Base-by-base conservation (phyloP, 2,329 filamentous ascomycete species). In the Xylariomycetidae sp. region DNA sequence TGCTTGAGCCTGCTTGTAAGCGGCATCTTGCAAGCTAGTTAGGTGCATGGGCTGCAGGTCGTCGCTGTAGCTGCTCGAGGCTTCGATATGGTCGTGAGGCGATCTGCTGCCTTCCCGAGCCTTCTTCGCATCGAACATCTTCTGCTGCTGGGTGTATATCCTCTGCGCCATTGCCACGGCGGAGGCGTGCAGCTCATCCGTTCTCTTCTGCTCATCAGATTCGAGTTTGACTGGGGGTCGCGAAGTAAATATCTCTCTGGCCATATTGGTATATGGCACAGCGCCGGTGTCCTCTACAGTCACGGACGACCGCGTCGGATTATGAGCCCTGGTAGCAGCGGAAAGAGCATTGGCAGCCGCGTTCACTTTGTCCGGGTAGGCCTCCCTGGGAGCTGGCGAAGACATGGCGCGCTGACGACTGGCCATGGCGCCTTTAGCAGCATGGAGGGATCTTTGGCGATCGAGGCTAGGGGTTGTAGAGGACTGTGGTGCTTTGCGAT, bases 91-190 rank as follows among this genome's bases (percentile, higher is more conserved):
- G n/a, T 51, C 48, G 31, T 52, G 44, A 14, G 54, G 40, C 6
- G 56, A 31, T 7, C 44, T 38, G 14, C 53, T 52, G 6, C 53
- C 54, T 10, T 47, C 55, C 9, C 67, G 57, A 2, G 51, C 52
- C 32, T 64, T 64, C 42, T 62, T 67, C 19, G 65, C 60, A 40
- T 78, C 72, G 2, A 73, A 65, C 39, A 70, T 71, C 40, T 72
- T 74, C 41, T 85, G 76, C 46, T 87, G 80, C 20, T 76, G 67
- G 9, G 68, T 74, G 53, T 88, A 95, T 79, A 95, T 90, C 47
- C 82, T 77, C 59, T 82, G 84, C 6, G 89, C 88, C 87, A 95
- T 94, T 9, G 84, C 85, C 3, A 95, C 67, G 3, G 89, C 87
- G 14, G 87, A 90, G 19, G 87, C 85, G 43, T 82, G 82, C 3